A percentile compares a stretch with the other conserved stretches of the same genome.
Conservation (phyloP, 495 filamentous ascomycete species). For the Aspergillus nidulans region DNA sequence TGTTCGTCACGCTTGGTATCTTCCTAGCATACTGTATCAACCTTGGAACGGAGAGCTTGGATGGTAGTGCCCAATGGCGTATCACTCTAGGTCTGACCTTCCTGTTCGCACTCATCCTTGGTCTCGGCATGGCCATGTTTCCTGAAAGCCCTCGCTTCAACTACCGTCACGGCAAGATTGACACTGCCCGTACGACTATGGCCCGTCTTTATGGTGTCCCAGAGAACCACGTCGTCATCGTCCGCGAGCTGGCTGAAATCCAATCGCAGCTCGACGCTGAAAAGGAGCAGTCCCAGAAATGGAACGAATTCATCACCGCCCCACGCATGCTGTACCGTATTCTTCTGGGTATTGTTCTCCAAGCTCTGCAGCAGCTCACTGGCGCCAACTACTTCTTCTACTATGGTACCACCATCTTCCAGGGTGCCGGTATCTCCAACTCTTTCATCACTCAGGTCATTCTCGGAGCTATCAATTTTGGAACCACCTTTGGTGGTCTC, state of each 20-base stretch:
- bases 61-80: conserved; percentile 59
- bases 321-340: conserved; percentile 72
- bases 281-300: conserved; percentile 39
- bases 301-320: conserved; percentile 65
- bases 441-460: conserved; percentile 71
- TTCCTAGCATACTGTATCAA: conserved; percentile 78
- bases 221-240: conserved; percentile 57
- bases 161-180: conserved; percentile 59
- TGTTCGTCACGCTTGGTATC: conserved; percentile 85
- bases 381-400: conserved; percentile 77
- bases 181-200: conserved; percentile 62
- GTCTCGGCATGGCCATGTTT: conserved; percentile 65
- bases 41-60: conserved; percentile 57
- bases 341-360: conserved; percentile 60
- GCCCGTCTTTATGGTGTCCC: conserved; percentile 67
- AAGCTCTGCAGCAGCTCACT: conserved; percentile 65
- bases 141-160: conserved; percentile 68
- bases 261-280: conserved; percentile 56
- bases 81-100: conserved; percentile 76
- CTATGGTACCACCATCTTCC: conserved; percentile 71
- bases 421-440: conserved; percentile 63
- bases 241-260: conserved; percentile 63
- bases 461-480: conserved; percentile 69
- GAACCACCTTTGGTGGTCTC: conserved; percentile 64
- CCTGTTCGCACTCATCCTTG: conserved; percentile 68